phyloP scores from a whole-genome alignment of 495 filamentous ascomycete species.

The Aspergillus cavernicola region DNA sequence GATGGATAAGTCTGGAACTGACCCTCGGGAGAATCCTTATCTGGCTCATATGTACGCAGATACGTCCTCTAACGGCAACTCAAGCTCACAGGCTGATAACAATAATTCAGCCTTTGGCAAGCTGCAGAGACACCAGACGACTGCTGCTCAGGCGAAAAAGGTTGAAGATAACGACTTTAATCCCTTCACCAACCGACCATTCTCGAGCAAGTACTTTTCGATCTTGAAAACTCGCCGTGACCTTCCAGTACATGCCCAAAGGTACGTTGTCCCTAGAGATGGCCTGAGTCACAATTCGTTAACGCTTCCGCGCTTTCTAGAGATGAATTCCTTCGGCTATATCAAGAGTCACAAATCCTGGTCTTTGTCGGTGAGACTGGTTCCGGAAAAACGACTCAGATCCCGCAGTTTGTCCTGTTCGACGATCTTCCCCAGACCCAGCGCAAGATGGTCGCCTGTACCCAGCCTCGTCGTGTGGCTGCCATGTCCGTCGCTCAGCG shows the following conservation, averaged over 20 bases:
- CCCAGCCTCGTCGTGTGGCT: conserved; percentile 94
- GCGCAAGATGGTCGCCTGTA: conserved; percentile 91
- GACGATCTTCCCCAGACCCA: conserved; percentile 89
- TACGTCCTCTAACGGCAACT: conserved; percentile 41
- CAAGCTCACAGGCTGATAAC: conserved; percentile 23
- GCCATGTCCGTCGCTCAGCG: conserved; percentile 99
- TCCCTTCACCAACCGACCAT: conserved; percentile 71
- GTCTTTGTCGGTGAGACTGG: conserved; percentile 99
- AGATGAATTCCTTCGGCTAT: conserved; percentile 88
- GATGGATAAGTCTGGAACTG: conserved; percentile 42
- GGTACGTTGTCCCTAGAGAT: conserved; percentile 44
- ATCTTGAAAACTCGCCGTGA: conserved; percentile 81
- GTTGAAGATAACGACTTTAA: conserved; percentile 82
- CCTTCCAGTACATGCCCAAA: conserved; percentile 85
- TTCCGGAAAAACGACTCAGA: conserved; percentile 98
- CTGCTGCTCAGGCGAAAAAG: conserved; percentile 64
- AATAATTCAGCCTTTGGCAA: conserved; percentile 51
- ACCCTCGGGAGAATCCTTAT: conserved; percentile 73
- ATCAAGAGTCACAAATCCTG: conserved; percentile 88
- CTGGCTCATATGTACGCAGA: conserved; percentile 81
- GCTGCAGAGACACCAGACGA: conserved; percentile 77
- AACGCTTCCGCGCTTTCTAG: conserved; percentile 33
- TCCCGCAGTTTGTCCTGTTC: conserved; percentile 95
- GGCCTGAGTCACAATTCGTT: neutral
- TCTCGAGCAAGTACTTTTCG: conserved; percentile 80